These are phyloP conservation scores for Boletales sp. DNA, from an alignment of 768 basidiomycete species.

Conservation along the genomic window DNA sequence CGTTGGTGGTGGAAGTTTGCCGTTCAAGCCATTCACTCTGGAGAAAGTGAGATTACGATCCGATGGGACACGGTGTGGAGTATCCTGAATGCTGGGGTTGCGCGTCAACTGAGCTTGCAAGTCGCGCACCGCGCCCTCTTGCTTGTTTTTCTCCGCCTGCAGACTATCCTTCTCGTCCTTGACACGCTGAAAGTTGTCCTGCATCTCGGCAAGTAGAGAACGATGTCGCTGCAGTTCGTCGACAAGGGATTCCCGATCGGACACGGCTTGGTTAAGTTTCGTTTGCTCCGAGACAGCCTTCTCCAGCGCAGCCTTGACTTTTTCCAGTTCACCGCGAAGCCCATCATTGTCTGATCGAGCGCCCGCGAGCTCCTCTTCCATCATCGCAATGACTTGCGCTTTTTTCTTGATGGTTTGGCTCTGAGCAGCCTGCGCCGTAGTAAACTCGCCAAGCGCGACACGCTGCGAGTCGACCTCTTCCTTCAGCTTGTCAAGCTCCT, in stretches of 20 bases:
- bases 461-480: conserved; percentile 53
- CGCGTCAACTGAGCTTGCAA: conserved; percentile 70
- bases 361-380: conserved; percentile 49
- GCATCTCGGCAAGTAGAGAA: conserved; percentile 69
- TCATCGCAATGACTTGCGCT: conserved; percentile 37
- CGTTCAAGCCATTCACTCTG: conserved; percentile 57
- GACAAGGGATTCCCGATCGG: conserved; percentile 69
- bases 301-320: conserved; percentile 57
- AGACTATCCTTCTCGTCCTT: conserved; percentile 81
- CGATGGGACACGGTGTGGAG: conserved; percentile 48
- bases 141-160: conserved; percentile 65
- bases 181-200: conserved; percentile 70
- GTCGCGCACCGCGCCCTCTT: conserved; percentile 70
- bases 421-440: conserved; percentile 36
- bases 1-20: conserved; percentile 82
- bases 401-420: conserved; percentile 53
- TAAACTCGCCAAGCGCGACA: conserved; percentile 41
- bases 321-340: conserved; percentile 40
- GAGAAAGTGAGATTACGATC: conserved; percentile 54
- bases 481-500: conserved; percentile 46
- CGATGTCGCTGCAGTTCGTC: conserved; percentile 78
- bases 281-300: conserved; percentile 56
- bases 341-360: conserved; percentile 39
- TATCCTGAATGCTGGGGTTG: conserved; percentile 38
- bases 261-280: conserved; percentile 64